Evolutionary conservation across 306 rosid species (phyloP), one percentile per base, ranked within the genome.

Genomic region (Hippophae rhamnoides): DNA sequence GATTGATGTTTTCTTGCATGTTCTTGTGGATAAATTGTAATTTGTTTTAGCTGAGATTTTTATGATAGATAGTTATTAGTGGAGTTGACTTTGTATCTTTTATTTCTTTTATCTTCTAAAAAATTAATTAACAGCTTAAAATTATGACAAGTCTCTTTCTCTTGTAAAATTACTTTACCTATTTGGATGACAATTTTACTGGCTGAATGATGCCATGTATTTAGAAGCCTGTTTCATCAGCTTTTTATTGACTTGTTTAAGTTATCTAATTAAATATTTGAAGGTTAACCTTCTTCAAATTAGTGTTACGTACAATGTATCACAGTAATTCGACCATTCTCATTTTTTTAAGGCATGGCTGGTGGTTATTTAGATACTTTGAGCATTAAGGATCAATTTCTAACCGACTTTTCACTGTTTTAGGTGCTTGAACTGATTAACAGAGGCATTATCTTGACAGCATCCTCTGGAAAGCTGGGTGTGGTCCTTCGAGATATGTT

Each of bases 391-490:
- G 18, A 52, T 45, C 14, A 9, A 31, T 25, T 49, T 42, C 50
- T 62, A 11, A 62, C 42, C 27, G 5, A 61, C 13, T 60, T 64
- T 57, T 65, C 68, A 57, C 67, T 60, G 52, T 60, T 67, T 71
- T 70, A 92, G 98, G 98, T 78, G 74, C 95, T 92, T 75, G 95
- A 90, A 72, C 68, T 87, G 84, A 73, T 83, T 85, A 83, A 82
- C 72, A 79, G 73, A 65, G 82, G 95, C 79, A 71, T 85, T 56
- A 58, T 64, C 62, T 69, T 80, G 59, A 78, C 76, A 63, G 66
- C 86, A 53, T 50, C 40, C 69, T 26, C 69, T 57, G 82, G 68
- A 74, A 87, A 80, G 64, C 57, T 87, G 78, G 82, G 84, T 61
- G 81, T 75, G 63, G 65, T 78, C 69, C 62, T 92, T 59, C 71